These are phyloP conservation scores for Talaromyces thailandensis DNA, from an alignment of 495 filamentous ascomycete species.

Conservation along the genomic window DNA sequence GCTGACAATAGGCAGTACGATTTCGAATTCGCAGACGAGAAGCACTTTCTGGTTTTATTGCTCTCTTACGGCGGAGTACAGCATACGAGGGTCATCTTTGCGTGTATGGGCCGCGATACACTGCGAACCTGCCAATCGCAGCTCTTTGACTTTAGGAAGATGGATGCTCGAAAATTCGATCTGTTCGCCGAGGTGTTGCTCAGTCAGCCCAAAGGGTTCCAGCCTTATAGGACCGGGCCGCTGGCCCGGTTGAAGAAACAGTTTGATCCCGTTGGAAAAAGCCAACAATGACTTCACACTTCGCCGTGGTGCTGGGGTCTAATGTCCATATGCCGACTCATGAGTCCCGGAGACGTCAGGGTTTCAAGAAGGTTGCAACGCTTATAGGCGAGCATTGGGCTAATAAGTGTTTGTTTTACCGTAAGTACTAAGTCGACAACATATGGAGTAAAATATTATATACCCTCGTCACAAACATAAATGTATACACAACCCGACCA, in stretches of 20 bases:
- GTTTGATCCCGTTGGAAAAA: background rate
- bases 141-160: background rate
- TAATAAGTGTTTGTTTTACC: background rate
- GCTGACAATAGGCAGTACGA: too few species aligned
- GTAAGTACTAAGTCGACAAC: background rate
- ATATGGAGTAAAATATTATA: background rate
- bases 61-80: background rate
- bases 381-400: background rate
- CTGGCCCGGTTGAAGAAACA: too few species aligned
- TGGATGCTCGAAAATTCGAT: background rate
- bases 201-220: background rate
- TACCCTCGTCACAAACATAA: background rate
- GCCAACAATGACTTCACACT: background rate
- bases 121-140: background rate
- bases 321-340: background rate
- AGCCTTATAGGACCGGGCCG: background rate
- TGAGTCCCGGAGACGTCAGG: too few species aligned
- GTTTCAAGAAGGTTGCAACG: background rate
- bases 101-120: background rate
- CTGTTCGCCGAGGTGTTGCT: background rate
- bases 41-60: background rate
- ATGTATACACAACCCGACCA: background rate
- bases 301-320: background rate
- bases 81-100: background rate
- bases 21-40: too few species aligned